Percentiles rank a stretch among this genome's conserved stretches.
Evolutionary conservation across 257 asterid species (phyloP).

Genomic region (Primulina tabacum): DNA sequence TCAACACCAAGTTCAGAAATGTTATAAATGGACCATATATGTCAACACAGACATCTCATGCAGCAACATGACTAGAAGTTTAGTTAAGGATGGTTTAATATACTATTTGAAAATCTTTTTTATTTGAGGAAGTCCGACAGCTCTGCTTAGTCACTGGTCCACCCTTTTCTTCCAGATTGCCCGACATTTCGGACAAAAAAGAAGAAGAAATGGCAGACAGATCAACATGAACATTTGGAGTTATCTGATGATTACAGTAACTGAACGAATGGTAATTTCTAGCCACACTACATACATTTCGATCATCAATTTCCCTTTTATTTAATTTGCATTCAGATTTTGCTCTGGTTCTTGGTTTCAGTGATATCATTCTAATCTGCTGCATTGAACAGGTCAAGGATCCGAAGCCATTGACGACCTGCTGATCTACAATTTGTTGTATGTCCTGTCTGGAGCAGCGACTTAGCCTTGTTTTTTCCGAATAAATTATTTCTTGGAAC

Average conservation of each 20-base stretch:
- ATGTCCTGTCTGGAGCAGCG: conserved; percentile 15
- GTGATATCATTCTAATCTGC: conserved; percentile 5
- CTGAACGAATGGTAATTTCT: conserved; percentile 34
- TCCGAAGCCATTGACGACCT: conserved; percentile 20
- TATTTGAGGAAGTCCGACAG: background rate
- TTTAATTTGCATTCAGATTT: background rate
- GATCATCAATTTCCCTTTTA: background rate
- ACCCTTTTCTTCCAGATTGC: conserved; percentile 45
- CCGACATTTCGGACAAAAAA: conserved; percentile 47
- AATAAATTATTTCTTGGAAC: conserved; percentile 25
- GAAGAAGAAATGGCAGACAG: conserved; percentile 59
- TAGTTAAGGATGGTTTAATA: background rate
- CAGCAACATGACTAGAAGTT: background rate
- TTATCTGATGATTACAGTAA: conserved; percentile 44
- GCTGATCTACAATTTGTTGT: conserved; percentile 20
- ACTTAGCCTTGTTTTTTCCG: conserved; percentile 32
- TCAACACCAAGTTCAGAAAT: conserved; percentile 3
- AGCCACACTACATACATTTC: conserved; percentile 1
- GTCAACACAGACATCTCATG: background rate
- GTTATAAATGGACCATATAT: background rate
- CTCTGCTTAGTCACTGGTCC: background rate
- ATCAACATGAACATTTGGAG: conserved; percentile 56
- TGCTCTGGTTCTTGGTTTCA: conserved; percentile 5
- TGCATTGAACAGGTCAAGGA: conserved; percentile 24
- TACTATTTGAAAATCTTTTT: too few relatives aligned